These are phyloP conservation scores for Cystobasidiopsis lactophilus DNA, from an alignment of 768 basidiomycete genomes.

Conservation along the genomic window DNA sequence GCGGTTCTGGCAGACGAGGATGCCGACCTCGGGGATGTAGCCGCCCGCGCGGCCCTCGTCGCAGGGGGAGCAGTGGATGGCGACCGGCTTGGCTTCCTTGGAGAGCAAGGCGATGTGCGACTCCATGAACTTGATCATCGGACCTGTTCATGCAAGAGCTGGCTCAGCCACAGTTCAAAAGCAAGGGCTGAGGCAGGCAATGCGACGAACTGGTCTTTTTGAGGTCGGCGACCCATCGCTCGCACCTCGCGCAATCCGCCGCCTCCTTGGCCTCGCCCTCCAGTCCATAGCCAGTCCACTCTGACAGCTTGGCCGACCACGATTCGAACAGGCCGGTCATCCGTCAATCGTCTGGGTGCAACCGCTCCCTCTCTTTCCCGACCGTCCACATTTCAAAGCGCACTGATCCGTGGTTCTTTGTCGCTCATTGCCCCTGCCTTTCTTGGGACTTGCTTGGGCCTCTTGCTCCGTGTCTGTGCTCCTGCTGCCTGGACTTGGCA, in stretches of 20 bases:
- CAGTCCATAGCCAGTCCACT: background rate
- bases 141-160: slow-evolving; percentile 34
- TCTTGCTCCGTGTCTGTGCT: too few species aligned
- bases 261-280: slow-evolving; percentile 4
- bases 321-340: too few species aligned
- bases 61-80: slow-evolving; percentile 70
- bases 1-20: slow-evolving; percentile 65
- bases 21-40: slow-evolving; percentile 52
- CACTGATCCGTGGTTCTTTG: too few species aligned
- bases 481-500: too few species aligned
- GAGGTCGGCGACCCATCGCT: slow-evolving; percentile 45
- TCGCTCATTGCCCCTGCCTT: too few species aligned
- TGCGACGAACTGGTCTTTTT: slow-evolving; percentile 42
- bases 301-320: background rate
- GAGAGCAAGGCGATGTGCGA: slow-evolving; percentile 50
- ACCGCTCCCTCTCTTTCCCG: too few species aligned
- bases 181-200: background rate
- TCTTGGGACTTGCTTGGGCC: too few species aligned
- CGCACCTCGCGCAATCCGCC: slow-evolving; percentile 29
- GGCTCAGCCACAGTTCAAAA: background rate
- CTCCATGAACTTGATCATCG: slow-evolving; percentile 69
- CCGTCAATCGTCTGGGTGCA: too few species aligned
- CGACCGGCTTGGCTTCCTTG: slow-evolving; percentile 27
- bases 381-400: too few species aligned
- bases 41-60: slow-evolving; percentile 52